phyloP scores from a whole-genome alignment of 2,329 filamentous ascomycete species.

The Pyrenochaeta sp. region DNA sequence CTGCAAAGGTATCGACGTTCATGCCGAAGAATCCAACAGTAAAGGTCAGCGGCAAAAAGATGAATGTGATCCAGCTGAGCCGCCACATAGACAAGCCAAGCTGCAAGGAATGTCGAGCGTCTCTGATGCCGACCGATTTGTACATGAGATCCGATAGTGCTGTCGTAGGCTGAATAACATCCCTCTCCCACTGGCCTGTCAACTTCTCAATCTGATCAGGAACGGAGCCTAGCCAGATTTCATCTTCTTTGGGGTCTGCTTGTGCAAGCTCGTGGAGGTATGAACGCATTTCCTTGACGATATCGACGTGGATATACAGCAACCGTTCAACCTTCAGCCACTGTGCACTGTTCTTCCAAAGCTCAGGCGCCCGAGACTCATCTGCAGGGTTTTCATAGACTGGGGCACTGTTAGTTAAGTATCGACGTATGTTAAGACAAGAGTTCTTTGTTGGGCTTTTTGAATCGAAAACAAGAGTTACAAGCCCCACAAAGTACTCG shows the following conservation, averaged over 20 bases:
- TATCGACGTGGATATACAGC: conserved; percentile 59
- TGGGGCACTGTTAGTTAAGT: background rate
- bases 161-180: conserved; percentile 60
- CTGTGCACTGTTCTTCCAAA: conserved; percentile 60
- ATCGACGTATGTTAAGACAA: too few species aligned
- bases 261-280: conserved; percentile 55
- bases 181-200: conserved; percentile 58
- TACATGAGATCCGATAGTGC: conserved; percentile 62
- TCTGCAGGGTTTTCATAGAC: conserved; percentile 64
- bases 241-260: conserved; percentile 38
- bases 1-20: conserved; percentile 59
- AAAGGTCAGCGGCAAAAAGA: conserved; percentile 70
- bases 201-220: conserved; percentile 56
- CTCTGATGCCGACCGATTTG: conserved; percentile 62
- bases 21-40: conserved; percentile 60
- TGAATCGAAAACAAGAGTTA: too few species aligned
- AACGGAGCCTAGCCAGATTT: conserved; percentile 53
- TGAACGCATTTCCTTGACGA: conserved; percentile 56
- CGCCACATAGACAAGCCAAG: conserved; percentile 62
- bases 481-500: background rate
- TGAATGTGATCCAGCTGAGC: conserved; percentile 75
- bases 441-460: too few species aligned
- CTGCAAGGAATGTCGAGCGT: conserved; percentile 59
- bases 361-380: conserved; percentile 60
- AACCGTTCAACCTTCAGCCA: conserved; percentile 64